Conservation (phyloP, 495 filamentous ascomycete genomes). For the Xanthoparmelia taractica region DNA sequence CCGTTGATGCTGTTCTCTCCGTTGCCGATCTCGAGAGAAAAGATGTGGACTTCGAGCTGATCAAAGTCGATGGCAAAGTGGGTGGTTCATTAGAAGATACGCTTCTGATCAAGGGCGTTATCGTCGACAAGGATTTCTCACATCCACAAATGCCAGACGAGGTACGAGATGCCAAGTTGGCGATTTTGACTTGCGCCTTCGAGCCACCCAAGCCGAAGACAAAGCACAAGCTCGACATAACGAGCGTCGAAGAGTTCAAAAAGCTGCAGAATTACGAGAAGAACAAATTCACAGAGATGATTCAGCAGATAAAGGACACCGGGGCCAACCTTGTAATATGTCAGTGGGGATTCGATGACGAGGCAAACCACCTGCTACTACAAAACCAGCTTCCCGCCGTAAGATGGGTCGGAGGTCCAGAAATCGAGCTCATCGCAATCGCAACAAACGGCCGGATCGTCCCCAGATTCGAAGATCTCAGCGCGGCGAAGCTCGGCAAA, state of each 20-base stretch:
- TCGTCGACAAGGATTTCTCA: conserved; percentile 99
- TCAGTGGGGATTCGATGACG: conserved; percentile 99
- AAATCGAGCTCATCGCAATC: conserved; percentile 98
- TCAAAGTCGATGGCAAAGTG: conserved; percentile 98
- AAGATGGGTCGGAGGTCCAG: conserved; percentile 94
- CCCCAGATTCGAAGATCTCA: conserved; percentile 92
- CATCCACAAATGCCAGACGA: conserved; percentile 98
- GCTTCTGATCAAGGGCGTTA: conserved; percentile 90
- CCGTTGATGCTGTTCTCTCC: conserved; percentile 91
- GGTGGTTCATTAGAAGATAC: conserved; percentile 93
- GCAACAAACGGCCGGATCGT: conserved; percentile 97
- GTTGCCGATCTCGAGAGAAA: conserved; percentile 94
- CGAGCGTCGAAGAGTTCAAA: conserved; percentile 94
- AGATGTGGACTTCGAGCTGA: conserved; percentile 97
- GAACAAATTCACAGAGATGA: conserved; percentile 97
- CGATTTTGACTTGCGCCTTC: conserved; percentile 95
- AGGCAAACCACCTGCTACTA: conserved; percentile 93
- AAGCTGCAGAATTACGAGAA: conserved; percentile 90
- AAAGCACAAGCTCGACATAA: conserved; percentile 99
- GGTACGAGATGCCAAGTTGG: conserved; percentile 89
- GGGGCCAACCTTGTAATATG: conserved; percentile 97
- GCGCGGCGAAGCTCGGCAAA: conserved; percentile 76
- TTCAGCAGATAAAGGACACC: conserved; percentile 92
- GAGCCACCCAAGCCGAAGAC: conserved; percentile 99
- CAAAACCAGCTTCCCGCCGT: conserved; percentile 95